phyloP scores from a whole-genome alignment of 176 grass and related monocot genomes.

The Hsuehochloa calcarea region DNA sequence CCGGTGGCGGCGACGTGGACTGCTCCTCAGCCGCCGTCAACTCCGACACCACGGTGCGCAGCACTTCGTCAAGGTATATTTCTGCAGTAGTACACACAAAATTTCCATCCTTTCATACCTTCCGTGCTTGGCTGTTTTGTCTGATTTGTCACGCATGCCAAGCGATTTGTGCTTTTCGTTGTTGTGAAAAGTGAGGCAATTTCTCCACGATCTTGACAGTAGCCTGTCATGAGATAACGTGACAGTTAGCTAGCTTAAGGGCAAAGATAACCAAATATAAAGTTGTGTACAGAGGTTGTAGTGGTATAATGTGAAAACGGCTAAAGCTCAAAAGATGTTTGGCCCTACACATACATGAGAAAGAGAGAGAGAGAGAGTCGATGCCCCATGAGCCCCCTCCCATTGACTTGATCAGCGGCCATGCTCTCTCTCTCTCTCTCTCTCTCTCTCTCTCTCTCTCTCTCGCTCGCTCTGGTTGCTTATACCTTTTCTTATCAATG shows the following conservation, averaged over 20 bases:
- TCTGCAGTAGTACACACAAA: neutral
- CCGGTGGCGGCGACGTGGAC: constrained; percentile 23
- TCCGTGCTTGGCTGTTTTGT: neutral
- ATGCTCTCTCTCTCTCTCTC: neutral
- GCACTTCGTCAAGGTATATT: constrained; percentile 59
- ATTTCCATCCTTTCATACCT: neutral
- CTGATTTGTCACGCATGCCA: neutral
- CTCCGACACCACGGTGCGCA: constrained; percentile 26
- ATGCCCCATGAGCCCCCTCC: constrained; percentile 34
- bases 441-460: neutral
- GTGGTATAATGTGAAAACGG: neutral
- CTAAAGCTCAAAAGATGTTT: constrained; percentile 27
- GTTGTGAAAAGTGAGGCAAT: neutral
- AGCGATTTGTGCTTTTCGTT: neutral
- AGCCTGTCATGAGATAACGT: constrained; percentile 14
- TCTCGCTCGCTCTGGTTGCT: no score
- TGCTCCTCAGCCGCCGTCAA: constrained; percentile 46
- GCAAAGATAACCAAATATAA: neutral
- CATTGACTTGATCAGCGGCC: constrained; percentile 44
- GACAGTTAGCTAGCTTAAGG: neutral
- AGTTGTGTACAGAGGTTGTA: neutral
- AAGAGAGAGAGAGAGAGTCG: constrained; percentile 7
- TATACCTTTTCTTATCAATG: constrained; percentile 50
- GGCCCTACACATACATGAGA: neutral
- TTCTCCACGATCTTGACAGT: neutral